These are phyloP conservation scores for Lentinula aciculospora DNA, from an alignment of 768 basidiomycete species.

Conservation along the genomic window DNA sequence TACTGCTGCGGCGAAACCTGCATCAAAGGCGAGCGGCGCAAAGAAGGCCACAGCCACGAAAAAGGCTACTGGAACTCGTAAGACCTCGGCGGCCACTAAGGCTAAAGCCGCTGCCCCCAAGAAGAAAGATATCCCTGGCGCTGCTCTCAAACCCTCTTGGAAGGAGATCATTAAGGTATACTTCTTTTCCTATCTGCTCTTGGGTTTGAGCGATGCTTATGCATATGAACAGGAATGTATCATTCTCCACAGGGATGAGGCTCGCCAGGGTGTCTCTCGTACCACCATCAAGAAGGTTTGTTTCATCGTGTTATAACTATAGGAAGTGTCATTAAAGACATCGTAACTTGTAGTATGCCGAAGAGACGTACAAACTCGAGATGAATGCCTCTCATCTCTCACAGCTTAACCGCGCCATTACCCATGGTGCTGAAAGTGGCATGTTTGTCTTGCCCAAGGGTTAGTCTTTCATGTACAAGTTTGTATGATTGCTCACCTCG, in stretches of 20 bases:
- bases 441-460: slow-evolving; percentile 30
- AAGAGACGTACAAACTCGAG: slow-evolving; percentile 75
- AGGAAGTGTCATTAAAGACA: slow-evolving; percentile 12
- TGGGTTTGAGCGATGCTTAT: neutral
- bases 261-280: slow-evolving; percentile 71
- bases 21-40: slow-evolving; percentile 12
- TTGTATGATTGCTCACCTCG: neutral
- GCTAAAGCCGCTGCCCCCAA: slow-evolving; percentile 24
- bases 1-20: slow-evolving; percentile 4
- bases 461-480: neutral
- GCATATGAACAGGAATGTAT: slow-evolving; percentile 68
- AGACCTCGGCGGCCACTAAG: slow-evolving; percentile 20
- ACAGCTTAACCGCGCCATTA: slow-evolving; percentile 72
- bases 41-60: slow-evolving; percentile 16
- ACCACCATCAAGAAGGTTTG: slow-evolving; percentile 77
- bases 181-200: neutral
- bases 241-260: slow-evolving; percentile 54
- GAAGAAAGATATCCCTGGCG: slow-evolving; percentile 21
- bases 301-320: slow-evolving; percentile 1
- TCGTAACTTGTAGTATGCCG: slow-evolving; percentile 69
- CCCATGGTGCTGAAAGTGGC: slow-evolving; percentile 52
- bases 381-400: slow-evolving; percentile 60
- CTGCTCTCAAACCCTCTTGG: slow-evolving; percentile 41
- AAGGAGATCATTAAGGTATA: slow-evolving; percentile 49
- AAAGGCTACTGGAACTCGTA: slow-evolving; percentile 17